Evolutionary conservation across 2,329 filamentous ascomycete genomes (phyloP), one percentile per base, ranked within the genome.

Genomic region (Trichoderma sp.): DNA sequence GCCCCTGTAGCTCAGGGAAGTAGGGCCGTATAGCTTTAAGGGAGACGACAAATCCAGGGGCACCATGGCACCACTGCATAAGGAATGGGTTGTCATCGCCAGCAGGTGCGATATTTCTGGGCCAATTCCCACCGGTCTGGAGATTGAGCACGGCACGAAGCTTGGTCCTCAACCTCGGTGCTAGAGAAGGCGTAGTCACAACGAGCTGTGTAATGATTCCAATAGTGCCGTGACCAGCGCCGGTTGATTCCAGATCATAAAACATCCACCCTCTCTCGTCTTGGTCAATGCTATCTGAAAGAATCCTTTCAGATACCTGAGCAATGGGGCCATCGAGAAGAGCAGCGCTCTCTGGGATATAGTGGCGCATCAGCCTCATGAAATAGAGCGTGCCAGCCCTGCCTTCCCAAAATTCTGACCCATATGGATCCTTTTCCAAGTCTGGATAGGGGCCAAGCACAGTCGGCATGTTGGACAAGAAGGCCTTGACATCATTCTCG

Each of bases 151-250:
- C 75, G 11, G 82, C 81, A 1, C 82, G 81, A 5, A 92, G 75
- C 24, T 86, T 82, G 4, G 79, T 79, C 71, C 86, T 83, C 3
- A 92, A 78, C 58, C 83, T 82, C 1, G 82, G 77, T 1, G 89
- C 88, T 71, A 86, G 83, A 5, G 80, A 78, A 0, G 87, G 85
- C 68, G 85, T 83, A 2, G 88, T 88, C 27, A 86, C 80, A 1
- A 91, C 84, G 16, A 92, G 80, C 77, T 93, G 91, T n/a, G 87
- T 89, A 68, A 93, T 84, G 76, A 91, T 92, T 5, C 91, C 89
- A 31, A 92, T 86, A 14, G 87, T 84, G 8, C 91, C 91, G 74
- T 93, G 89, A 0, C 86, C 87, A 5, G 90, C 88, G 1, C 91
- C 91, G 43, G 91, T 81, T 74, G 91, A 91, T 21, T 80, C 76